Conservation (phyloP, 495 filamentous ascomycete species). For the Jackrogersella minutella region DNA sequence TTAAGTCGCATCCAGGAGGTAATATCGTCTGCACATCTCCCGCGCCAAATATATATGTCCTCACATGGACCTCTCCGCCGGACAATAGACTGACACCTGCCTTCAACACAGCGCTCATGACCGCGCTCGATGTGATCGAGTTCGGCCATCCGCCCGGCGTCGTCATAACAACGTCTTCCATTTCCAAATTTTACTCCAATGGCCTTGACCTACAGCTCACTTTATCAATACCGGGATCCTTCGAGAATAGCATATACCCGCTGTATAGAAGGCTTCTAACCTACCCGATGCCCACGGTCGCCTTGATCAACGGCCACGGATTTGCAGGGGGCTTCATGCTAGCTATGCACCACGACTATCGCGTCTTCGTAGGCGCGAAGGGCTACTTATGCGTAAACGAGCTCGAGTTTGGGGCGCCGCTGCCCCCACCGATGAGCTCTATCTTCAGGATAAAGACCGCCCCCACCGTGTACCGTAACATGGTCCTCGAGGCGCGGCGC, state of each 20-base stretch:
- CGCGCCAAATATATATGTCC: constrained; percentile 67
- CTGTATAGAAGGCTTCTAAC: constrained; percentile 69
- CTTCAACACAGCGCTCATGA: constrained; percentile 70
- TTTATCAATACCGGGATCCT: constrained; percentile 58
- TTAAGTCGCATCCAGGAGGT: constrained; percentile 41
- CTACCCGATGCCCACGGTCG: constrained; percentile 85
- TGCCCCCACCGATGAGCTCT: constrained; percentile 74
- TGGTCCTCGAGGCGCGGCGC: constrained; percentile 74
- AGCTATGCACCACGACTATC: constrained; percentile 86
- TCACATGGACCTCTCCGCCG: constrained; percentile 72
- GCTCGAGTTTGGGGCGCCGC: constrained; percentile 75
- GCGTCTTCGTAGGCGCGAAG: constrained; percentile 70
- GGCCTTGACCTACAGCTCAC: constrained; percentile 74
- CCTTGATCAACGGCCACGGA: constrained; percentile 79
- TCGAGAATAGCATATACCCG: constrained; percentile 63
- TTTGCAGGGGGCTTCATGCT: constrained; percentile 84
- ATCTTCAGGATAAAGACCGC: constrained; percentile 75
- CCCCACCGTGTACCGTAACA: constrained; percentile 62
- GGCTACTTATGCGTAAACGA: constrained; percentile 83
- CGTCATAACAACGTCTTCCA: constrained; percentile 76
- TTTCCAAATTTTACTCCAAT: constrained; percentile 84
- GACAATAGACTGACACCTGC: constrained; percentile 78
- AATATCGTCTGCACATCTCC: constrained; percentile 62
- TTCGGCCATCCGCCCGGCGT: constrained; percentile 68
- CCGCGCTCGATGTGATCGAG: constrained; percentile 77